Evolutionary conservation across 1,284 basidiomycete species (phyloP).

Genomic region (Heimioporus punctisporus): DNA sequence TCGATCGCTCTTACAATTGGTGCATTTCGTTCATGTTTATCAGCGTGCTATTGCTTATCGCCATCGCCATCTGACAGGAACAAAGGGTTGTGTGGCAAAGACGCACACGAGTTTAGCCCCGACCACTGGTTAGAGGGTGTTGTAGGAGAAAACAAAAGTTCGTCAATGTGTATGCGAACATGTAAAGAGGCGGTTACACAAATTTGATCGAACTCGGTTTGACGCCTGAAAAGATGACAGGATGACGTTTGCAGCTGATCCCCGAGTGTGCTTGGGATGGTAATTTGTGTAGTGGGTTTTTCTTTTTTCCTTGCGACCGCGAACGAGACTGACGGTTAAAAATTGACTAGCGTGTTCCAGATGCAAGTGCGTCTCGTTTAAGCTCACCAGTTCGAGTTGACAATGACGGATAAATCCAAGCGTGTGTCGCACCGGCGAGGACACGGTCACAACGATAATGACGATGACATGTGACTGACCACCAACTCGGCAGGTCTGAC

Average conservation of each 20-base stretch:
- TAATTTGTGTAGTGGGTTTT: slow-evolving; percentile 37
- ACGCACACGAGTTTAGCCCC: slow-evolving; percentile 52
- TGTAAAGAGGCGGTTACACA: no score
- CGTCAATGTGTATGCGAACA: slow-evolving; percentile 46
- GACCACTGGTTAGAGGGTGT: slow-evolving; percentile 47
- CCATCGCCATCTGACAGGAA: slow-evolving; percentile 29
- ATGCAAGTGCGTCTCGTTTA: slow-evolving; percentile 44
- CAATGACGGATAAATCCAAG: no score
- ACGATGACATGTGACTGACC: no score
- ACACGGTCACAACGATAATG: no score
- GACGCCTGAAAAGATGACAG: slow-evolving; percentile 18
- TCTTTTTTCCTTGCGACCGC: neutral
- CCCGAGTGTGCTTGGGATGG: slow-evolving; percentile 49
- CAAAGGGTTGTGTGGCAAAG: slow-evolving; percentile 48
- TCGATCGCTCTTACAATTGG: slow-evolving; percentile 42
- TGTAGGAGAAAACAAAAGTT: slow-evolving; percentile 34
- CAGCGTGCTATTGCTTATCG: no score
- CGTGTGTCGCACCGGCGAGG: no score
- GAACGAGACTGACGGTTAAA: no score
- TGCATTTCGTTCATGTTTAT: no score
- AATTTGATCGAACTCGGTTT: neutral
- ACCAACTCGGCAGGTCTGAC: no score
- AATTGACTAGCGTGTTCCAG: slow-evolving; percentile 45
- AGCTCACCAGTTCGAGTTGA: slow-evolving; percentile 55
- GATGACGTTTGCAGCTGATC: slow-evolving; percentile 45